phyloP scores from a whole-genome alignment of 2,329 filamentous ascomycete species.

The Penicillium sp. region DNA sequence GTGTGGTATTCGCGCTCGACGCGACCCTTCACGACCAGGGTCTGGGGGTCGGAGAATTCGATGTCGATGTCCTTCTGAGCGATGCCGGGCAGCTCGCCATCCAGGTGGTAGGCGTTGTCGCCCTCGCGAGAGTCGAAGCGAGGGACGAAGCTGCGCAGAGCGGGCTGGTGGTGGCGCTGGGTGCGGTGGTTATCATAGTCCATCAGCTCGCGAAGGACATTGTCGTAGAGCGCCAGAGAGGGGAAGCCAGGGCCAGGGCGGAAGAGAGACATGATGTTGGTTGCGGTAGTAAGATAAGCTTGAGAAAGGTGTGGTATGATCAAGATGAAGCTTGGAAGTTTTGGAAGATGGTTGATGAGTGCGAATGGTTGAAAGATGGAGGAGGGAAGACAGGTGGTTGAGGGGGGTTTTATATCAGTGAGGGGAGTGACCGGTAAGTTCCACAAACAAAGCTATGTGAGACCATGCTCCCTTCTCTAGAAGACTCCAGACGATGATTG shows the following conservation, averaged over 20 bases:
- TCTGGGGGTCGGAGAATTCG: conserved; percentile 49
- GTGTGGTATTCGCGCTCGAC: conserved; percentile 39
- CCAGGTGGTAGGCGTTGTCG: conserved; percentile 45
- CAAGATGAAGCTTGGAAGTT: neutral
- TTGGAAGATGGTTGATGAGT: neutral
- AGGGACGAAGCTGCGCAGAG: conserved; percentile 40
- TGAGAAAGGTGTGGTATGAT: conserved; percentile 1
- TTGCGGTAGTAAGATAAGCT: conserved; percentile 3
- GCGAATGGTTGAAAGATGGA: neutral
- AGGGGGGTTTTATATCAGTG: conserved; percentile 2
- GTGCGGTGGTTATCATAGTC: conserved; percentile 41
- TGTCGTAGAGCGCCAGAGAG: conserved; percentile 23
- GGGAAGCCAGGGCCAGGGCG: conserved; percentile 40
- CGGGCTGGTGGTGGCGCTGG: conserved; percentile 11
- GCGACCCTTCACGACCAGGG: conserved; percentile 47
- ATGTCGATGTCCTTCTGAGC: conserved; percentile 48
- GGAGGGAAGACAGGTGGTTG: neutral
- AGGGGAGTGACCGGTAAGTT: neutral
- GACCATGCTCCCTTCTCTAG: neutral
- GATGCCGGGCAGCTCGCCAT: conserved; percentile 51
- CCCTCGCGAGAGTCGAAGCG: conserved; percentile 50
- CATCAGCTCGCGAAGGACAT: conserved; percentile 32
- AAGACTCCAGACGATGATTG: neutral
- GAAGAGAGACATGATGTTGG: conserved; percentile 37
- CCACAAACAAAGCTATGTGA: neutral